These are phyloP conservation scores for Pythium volutum DNA, from an alignment of 352 stramenopile genomes.

Conservation along the genomic window DNA sequence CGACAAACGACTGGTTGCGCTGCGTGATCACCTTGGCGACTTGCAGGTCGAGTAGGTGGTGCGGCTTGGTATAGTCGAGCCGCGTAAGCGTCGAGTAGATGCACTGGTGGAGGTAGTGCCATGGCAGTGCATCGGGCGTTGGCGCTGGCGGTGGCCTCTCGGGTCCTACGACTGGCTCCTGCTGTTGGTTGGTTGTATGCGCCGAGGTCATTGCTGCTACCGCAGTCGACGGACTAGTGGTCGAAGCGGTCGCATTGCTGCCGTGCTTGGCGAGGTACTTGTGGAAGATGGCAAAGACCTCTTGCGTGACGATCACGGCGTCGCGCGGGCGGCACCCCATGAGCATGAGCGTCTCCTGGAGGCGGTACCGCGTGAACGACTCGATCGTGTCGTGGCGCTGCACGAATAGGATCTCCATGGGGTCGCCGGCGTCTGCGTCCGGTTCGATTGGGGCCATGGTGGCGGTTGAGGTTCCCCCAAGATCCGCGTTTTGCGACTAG, in stretches of 20 bases:
- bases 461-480: not conserved
- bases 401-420: conserved; percentile 78
- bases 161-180: not conserved
- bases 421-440: conserved; percentile 57
- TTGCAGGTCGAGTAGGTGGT: conserved; percentile 82
- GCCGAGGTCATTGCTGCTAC: not conserved
- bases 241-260: not conserved
- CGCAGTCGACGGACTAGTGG: not conserved
- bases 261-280: conserved; percentile 41
- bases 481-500: too few relatives aligned
- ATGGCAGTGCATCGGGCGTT: conserved; percentile 37
- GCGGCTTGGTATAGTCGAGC: conserved; percentile 83
- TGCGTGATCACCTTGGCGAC: conserved; percentile 86
- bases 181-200: not conserved
- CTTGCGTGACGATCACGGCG: conserved; percentile 59
- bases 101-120: conserved; percentile 76
- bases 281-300: conserved; percentile 62
- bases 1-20: conserved; percentile 81
- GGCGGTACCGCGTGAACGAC: conserved; percentile 75
- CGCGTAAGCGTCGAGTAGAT: conserved; percentile 77
- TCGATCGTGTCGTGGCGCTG: conserved; percentile 46
- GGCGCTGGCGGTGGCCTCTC: not conserved
- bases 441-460: conserved; percentile 48
- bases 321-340: conserved; percentile 83
- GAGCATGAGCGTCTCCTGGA: conserved; percentile 87